These are phyloP conservation scores for Acacia acuminata DNA, from an alignment of 306 rosid species.

Conservation along the genomic window DNA sequence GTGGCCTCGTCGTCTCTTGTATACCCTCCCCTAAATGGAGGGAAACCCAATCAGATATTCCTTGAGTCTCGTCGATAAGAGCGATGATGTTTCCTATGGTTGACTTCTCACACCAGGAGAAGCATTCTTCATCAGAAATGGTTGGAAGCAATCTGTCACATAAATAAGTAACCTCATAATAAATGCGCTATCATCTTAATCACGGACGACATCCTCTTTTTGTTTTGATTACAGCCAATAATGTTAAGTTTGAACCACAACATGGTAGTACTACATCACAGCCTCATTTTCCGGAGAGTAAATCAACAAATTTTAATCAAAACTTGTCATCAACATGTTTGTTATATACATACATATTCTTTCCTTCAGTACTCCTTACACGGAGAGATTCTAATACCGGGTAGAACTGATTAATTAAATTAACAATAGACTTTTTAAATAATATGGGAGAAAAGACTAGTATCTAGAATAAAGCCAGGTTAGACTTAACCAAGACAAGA, in stretches of 20 bases:
- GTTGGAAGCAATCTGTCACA: not conserved
- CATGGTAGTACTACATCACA: too few species aligned
- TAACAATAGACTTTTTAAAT: not conserved
- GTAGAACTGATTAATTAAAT: not conserved
- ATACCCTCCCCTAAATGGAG: constrained; percentile 8
- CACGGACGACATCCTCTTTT: not conserved
- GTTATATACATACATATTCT: not conserved
- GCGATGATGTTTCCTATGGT: constrained; percentile 1
- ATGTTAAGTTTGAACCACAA: not conserved
- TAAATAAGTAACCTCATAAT: not conserved
- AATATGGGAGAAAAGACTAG: not conserved
- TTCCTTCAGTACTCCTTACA: not conserved
- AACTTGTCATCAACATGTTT: not conserved
- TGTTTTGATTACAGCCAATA: not conserved
- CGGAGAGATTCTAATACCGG: not conserved
- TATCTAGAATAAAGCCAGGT: not conserved
- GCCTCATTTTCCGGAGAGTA: not conserved
- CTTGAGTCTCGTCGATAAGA: constrained; percentile 22
- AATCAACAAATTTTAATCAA: not conserved
- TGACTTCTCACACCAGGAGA: constrained; percentile 8
- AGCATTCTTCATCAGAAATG: not conserved
- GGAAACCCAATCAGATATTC: constrained; percentile 1
- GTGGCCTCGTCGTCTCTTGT: not conserved
- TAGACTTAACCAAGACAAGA: constrained; percentile 23
- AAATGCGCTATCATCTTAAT: not conserved